Conservation (phyloP, 805 yeast species). For the Starmerella riodocensis region DNA sequence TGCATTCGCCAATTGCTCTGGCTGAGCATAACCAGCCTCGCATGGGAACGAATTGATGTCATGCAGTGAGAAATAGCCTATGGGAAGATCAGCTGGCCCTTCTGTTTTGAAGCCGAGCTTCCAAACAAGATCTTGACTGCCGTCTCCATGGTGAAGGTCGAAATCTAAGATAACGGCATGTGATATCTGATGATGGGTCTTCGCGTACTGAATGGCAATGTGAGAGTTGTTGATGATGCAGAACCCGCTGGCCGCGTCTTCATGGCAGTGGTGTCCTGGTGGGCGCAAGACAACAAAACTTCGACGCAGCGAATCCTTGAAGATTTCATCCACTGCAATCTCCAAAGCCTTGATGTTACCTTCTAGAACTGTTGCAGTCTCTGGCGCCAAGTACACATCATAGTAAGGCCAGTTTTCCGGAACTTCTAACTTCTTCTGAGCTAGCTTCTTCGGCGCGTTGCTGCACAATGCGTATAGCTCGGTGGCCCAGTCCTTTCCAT, state of each 20-base stretch:
- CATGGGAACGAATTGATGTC: conserved; percentile 81
- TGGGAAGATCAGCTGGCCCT: conserved; percentile 22
- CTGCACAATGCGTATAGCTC: conserved; percentile 44
- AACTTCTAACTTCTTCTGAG: conserved; percentile 48
- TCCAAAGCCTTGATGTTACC: conserved; percentile 72
- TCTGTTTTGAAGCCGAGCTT: conserved; percentile 45
- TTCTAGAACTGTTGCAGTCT: conserved; percentile 54
- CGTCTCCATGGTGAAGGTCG: conserved; percentile 83
- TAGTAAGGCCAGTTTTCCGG: conserved; percentile 76
- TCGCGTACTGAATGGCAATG: conserved; percentile 67
- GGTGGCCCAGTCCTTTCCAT: conserved; percentile 62
- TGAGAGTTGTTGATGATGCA: conserved; percentile 73
- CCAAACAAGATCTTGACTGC: conserved; percentile 79
- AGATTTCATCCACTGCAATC: conserved; percentile 48
- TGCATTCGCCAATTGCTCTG: conserved; percentile 58
- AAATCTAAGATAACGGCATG: conserved; percentile 75
- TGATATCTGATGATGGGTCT: conserved; percentile 45
- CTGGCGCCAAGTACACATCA: conserved; percentile 59
- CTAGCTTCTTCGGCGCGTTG: conserved; percentile 43
- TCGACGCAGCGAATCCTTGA: conserved; percentile 26
- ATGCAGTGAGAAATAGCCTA: conserved; percentile 73
- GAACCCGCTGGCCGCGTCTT: conserved; percentile 73
- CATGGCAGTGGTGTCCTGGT: conserved; percentile 81
- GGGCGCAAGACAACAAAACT: conserved; percentile 64
- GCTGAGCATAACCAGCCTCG: conserved; percentile 62